These are phyloP conservation scores for Garcia nutans DNA, from an alignment of 345 rosid genomes.

Conservation along the genomic window DNA sequence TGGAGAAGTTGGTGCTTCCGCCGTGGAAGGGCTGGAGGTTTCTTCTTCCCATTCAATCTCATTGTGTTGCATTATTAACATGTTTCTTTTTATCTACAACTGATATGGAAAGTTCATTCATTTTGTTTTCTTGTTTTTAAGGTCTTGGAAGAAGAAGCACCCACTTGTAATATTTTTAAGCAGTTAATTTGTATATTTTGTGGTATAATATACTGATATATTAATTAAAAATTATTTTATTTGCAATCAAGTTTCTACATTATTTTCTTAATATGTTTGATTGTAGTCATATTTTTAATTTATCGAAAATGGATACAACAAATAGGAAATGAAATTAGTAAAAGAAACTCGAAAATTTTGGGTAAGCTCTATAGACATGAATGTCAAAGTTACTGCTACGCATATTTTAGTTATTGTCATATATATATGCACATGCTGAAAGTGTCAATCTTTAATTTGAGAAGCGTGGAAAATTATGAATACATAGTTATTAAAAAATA, in stretches of 20 bases:
- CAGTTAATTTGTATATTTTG: constrained; percentile 54
- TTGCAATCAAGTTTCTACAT: background rate
- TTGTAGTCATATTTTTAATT: constrained; percentile 93
- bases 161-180: constrained; percentile 74
- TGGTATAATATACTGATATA: background rate
- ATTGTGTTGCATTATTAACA: background rate
- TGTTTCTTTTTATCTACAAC: background rate
- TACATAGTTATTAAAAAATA: too few species aligned
- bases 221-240: background rate
- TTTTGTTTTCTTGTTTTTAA: background rate
- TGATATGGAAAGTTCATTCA: background rate
- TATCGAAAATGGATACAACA: constrained; percentile 93
- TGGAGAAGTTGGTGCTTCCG: constrained; percentile 99
- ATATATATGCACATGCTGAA: constrained; percentile 99
- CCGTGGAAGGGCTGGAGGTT: constrained; percentile 99
- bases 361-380: constrained; percentile 28
- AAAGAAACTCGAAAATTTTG: constrained; percentile 71
- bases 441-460: constrained; percentile 96
- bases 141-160: constrained; percentile 88
- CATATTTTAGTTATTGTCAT: constrained; percentile 96
- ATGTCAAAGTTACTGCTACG: constrained; percentile 91
- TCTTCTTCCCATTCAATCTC: constrained; percentile 15
- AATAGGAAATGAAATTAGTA: constrained; percentile 96
- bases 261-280: constrained; percentile 9
- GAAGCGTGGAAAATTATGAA: too few species aligned